These are phyloP conservation scores for Setaria italica DNA, from an alignment of 202 grass and related monocot genomes.

Conservation along the genomic window DNA sequence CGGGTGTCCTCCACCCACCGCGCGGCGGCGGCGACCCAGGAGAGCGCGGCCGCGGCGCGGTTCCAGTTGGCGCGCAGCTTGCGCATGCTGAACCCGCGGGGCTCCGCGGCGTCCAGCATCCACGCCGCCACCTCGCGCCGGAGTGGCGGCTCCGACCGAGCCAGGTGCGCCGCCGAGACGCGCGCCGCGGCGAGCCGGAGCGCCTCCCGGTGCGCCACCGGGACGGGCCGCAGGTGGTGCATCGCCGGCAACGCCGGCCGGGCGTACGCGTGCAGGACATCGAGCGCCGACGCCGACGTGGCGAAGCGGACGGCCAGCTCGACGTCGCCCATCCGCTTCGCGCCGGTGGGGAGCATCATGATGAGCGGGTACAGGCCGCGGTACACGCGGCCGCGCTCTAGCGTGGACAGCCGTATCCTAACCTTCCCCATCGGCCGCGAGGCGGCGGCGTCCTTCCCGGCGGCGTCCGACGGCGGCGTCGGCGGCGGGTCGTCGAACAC, in stretches of 20 bases:
- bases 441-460: slow-evolving; percentile 34
- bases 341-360: slow-evolving; percentile 74
- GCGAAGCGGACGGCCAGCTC: slow-evolving; percentile 91
- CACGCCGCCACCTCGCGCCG: slow-evolving; percentile 73
- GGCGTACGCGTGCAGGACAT: slow-evolving; percentile 71
- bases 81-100: slow-evolving; percentile 94
- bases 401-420: slow-evolving; percentile 78
- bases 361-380: slow-evolving; percentile 79
- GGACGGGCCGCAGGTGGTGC: slow-evolving; percentile 72
- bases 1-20: slow-evolving; percentile 70
- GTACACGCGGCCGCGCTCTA: slow-evolving; percentile 71
- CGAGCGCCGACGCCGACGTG: slow-evolving; percentile 48
- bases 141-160: slow-evolving; percentile 81
- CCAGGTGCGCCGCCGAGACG: slow-evolving; percentile 64
- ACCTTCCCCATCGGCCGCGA: slow-evolving; percentile 83
- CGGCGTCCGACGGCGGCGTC: slow-evolving; percentile 27
- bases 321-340: slow-evolving; percentile 86
- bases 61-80: slow-evolving; percentile 91
- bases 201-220: slow-evolving; percentile 48
- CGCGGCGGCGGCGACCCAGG: slow-evolving; percentile 62
- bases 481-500: slow-evolving; percentile 80
- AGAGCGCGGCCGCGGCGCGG: slow-evolving; percentile 67
- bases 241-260: slow-evolving; percentile 65
- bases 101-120: slow-evolving; percentile 77
- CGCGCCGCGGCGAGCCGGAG: slow-evolving; percentile 73